These are phyloP conservation scores for Cadophora malorum DNA, from an alignment of 2,329 filamentous ascomycete genomes.

Conservation along the genomic window DNA sequence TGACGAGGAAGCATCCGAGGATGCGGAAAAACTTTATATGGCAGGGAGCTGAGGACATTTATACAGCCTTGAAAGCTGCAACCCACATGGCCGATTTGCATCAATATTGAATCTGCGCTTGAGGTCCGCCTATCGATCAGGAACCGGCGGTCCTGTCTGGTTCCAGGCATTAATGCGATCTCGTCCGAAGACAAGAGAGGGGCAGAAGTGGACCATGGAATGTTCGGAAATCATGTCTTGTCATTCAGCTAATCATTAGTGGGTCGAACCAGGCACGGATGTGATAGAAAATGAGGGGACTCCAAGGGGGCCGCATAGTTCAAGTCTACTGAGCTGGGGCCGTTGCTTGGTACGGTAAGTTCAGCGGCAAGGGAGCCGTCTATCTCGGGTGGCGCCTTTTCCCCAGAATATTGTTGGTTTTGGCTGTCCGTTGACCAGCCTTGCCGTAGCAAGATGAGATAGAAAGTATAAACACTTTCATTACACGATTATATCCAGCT, in stretches of 20 bases:
- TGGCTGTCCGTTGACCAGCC: not conserved
- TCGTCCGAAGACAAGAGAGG: not conserved
- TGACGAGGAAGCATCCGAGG: conserved; percentile 1
- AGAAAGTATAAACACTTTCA: not conserved
- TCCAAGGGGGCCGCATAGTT: not conserved
- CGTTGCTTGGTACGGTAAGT: not conserved
- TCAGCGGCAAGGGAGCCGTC: not conserved
- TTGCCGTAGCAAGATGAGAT: not conserved
- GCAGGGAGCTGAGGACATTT: not conserved
- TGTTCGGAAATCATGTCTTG: not conserved
- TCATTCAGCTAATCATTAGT: not conserved
- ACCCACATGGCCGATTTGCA: conserved; percentile 1
- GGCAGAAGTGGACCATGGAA: not conserved
- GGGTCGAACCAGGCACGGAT: not conserved
- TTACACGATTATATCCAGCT: too few relatives aligned
- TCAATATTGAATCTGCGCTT: not conserved
- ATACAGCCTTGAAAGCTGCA: not conserved
- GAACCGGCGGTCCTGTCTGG: not conserved
- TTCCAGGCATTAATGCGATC: not conserved
- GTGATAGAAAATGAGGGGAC: not conserved
- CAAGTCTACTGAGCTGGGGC: not conserved
- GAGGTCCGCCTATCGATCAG: not conserved
- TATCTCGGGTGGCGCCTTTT: not conserved
- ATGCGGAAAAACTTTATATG: not conserved
- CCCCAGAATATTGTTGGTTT: not conserved